phyloP scores from a whole-genome alignment of 371 early-diverging fungal species.

The Apophysomyces ossiformis region DNA sequence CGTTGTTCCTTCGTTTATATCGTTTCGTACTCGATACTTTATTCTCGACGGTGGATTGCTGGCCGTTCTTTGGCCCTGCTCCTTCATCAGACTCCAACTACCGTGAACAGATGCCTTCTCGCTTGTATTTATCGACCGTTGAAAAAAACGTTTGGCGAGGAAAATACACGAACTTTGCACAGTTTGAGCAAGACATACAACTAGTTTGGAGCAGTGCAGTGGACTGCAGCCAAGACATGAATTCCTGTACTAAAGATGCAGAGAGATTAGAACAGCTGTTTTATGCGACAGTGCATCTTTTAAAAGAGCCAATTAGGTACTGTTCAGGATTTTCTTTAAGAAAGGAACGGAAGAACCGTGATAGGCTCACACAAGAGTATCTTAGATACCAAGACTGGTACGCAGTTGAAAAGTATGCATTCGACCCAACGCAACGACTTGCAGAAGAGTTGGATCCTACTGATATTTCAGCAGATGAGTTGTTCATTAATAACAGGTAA shows the following conservation, averaged over 20 bases:
- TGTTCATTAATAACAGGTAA: constrained; percentile 1
- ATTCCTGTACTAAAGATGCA: constrained; percentile 46
- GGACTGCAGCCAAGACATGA: constrained; percentile 40
- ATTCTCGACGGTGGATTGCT: constrained; percentile 47
- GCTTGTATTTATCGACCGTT: constrained; percentile 50
- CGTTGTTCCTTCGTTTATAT: constrained; percentile 46
- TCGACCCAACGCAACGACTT: not conserved
- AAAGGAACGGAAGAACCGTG: not conserved
- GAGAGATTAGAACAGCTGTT: constrained; percentile 41
- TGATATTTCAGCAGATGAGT: not conserved
- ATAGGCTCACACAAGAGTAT: not conserved
- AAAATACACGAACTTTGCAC: constrained; percentile 46
- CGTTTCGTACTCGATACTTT: constrained; percentile 49
- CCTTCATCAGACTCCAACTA: constrained; percentile 41
- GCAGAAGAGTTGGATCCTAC: not conserved
- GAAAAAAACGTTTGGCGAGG: constrained; percentile 49
- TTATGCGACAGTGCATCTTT: constrained; percentile 37
- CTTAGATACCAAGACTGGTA: not conserved
- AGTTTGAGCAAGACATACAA: constrained; percentile 50
- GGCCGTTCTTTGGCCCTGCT: constrained; percentile 53
- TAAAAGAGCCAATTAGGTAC: constrained; percentile 40
- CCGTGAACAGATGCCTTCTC: constrained; percentile 42
- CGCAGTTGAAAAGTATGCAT: not conserved
- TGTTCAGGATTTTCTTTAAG: too few species aligned
- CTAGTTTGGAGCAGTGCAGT: constrained; percentile 52